Percentiles rank a stretch among this genome's conserved stretches.
Evolutionary conservation across 2,329 filamentous ascomycete species (phyloP).

Genomic region (Ambrosiella beaveri): DNA sequence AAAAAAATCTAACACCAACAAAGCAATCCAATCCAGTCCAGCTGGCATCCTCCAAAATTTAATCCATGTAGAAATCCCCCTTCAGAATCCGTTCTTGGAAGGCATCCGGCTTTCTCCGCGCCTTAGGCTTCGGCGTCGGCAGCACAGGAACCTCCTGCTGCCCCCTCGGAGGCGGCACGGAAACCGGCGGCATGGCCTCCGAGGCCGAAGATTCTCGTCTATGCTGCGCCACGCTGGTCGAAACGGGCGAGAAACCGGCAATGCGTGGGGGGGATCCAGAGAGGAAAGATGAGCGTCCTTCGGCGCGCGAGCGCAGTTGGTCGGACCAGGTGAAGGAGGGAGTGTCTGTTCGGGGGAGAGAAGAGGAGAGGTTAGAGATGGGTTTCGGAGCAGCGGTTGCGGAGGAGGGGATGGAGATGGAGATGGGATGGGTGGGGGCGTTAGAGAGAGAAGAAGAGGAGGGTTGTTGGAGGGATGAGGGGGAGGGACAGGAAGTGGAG

Average conservation of each 20-base stretch:
- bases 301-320: constrained; percentile 79
- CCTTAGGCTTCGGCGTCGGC: constrained; percentile 32
- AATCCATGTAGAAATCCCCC: constrained; percentile 98
- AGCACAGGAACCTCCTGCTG: background rate
- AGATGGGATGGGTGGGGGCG: background rate
- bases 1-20: background rate
- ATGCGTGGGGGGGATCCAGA: constrained; percentile 8
- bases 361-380: constrained; percentile 5
- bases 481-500: background rate
- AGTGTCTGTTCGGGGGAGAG: constrained; percentile 30
- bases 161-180: constrained; percentile 10
- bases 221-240: background rate
- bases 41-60: constrained; percentile 17
- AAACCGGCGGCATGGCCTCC: constrained; percentile 18
- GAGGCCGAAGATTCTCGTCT: background rate
- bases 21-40: background rate
- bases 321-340: constrained; percentile 93
- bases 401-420: background rate
- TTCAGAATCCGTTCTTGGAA: constrained; percentile 96
- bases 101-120: constrained; percentile 63
- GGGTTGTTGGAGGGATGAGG: background rate
- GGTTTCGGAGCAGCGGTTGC: background rate
- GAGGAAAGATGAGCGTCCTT: constrained; percentile 11
- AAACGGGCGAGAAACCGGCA: constrained; percentile 1
- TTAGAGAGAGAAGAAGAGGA: background rate